A percentile compares a stretch with the other conserved stretches of the same genome.
Conservation (phyloP, 352 stramenopile species). For the Blastocystis sp. region DNA sequence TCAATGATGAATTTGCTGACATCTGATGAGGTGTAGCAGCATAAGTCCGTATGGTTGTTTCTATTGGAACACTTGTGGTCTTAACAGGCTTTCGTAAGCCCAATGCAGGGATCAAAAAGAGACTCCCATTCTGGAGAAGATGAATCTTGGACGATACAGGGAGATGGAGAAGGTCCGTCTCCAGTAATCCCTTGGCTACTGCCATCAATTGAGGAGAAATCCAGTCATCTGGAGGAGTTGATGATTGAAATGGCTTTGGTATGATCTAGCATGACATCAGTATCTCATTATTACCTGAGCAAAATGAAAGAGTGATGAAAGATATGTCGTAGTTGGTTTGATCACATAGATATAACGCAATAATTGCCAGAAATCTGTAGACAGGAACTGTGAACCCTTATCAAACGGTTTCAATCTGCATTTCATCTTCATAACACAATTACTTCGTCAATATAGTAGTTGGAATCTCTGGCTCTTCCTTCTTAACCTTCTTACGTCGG, state of each 20-base stretch:
- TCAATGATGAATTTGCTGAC: not conserved
- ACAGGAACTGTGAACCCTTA: not conserved
- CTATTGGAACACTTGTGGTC: not conserved
- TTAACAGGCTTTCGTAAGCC: not conserved
- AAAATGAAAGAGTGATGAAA: not conserved
- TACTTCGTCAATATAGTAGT: not conserved
- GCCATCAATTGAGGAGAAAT: not conserved
- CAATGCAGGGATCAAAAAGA: not conserved
- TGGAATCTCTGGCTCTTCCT: not conserved
- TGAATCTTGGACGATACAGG: not conserved
- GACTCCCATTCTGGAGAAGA: not conserved
- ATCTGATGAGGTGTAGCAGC: not conserved
- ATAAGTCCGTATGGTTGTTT: not conserved
- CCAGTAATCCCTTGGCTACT: not conserved
- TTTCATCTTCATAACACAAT: not conserved
- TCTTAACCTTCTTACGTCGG: not conserved
- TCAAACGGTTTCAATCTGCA: not conserved
- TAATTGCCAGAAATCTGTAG: not conserved
- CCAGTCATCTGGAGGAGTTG: not conserved
- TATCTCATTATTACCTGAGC: not conserved
- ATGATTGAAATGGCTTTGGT: not conserved
- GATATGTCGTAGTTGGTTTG: not conserved
- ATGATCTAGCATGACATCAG: not conserved
- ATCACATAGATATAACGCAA: conserved; percentile 20
- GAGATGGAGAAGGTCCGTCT: not conserved